Evolutionary conservation across 129 eudicot species (phyloP), one percentile per base, ranked within the genome.

Genomic region (Centrapalus pauciflorus): DNA sequence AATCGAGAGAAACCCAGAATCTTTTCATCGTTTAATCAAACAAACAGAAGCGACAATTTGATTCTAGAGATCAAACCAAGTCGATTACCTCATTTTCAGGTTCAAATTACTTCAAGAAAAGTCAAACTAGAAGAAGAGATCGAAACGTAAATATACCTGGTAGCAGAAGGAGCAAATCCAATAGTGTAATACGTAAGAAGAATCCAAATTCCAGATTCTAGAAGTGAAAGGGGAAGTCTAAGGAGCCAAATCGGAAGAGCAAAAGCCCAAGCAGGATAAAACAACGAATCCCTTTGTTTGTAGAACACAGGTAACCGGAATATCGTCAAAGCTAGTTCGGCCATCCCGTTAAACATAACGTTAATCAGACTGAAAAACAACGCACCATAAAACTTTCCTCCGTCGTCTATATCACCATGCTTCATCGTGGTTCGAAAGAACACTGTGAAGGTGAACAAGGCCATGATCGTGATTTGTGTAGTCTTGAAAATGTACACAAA

Each of bases 211-310:
- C 78, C 83, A 0, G 97, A 84, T 78, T 90, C 97, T 65, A 87
- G 60, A 27, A 90, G 66, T n/a, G 97, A 90, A 30, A 87, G 81
- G 2, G 97, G 97, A 30, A 90, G 79, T 37, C 93, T 63, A 11
- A 87, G 81, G 50, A 90, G 85, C 93, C 95, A 90, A 52, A 87
- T 77, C 2, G 97, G 97, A 7, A 90, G 76, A 2, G 95, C 92
- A 81, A 87, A 90, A 65, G 95, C 89, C 97, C 97, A 90, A 4
- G 97, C 89, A 28, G 97, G 95, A 72, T 80, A 90, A 49, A 90
- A 87, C 61, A 87, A 69, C 12, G 95, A 67, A 72, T 84, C 96
- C 73, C 96, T 71, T 27, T 90, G 97, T 60, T 90, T 90, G 61
- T 81, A 90, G 55, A 90, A 90, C 48, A 87, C 95, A 0, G 97